Evolutionary conservation across 352 stramenopile genomes (phyloP), one percentile per base, ranked within the genome.

Genomic region (Phytopythium litorale): DNA sequence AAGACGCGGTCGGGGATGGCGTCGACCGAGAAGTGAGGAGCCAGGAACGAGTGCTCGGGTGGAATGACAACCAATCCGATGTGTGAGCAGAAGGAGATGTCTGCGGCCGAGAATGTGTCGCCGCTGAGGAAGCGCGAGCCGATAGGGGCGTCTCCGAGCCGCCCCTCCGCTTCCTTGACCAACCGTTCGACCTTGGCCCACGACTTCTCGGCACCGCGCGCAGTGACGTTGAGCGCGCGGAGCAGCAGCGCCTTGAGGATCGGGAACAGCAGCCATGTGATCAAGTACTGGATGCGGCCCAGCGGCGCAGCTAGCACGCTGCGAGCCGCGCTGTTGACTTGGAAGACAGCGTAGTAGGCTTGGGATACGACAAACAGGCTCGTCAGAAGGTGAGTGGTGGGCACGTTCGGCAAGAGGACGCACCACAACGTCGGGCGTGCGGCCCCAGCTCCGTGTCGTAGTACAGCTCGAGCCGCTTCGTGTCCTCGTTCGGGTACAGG

Each of bases 1-100:
- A 79, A 71, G 6, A 60, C 32, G 0, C 63, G 62, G 30, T 72
- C 56, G 19, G 61, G 46, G 12, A 78, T 61, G 2, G 63, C 60
- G 8, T 59, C 56, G 25, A 68, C n/a, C 1, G 67, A 71, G 32
- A 74, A 65, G 49, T 79, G 65, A n/a, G 64, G 70, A 0, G 45
- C 23, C 13, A 88, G 56, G 62, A 75, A 86, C 19, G 60, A 55
- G 56, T 83, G 71, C 48, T 86, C 66, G 13, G 64, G 58, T 1
- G 76, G 76, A 12, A 65, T 49, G 12, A 86, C 37, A 4, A 88
- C 25, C 46, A 82, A 33, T 16, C 72, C 64, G n/a, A 81, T 62
- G 60, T 88, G 78, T 11, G 78, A 68, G 30, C 74, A 88, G 52
- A 86, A 74, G 21, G 76, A 59, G 53, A 88, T 82, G 58, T 88